Evolutionary conservation across 176 grass and related monocot genomes (phyloP), one percentile per base, ranked within the genome.

Genomic region (Carex parvula): DNA sequence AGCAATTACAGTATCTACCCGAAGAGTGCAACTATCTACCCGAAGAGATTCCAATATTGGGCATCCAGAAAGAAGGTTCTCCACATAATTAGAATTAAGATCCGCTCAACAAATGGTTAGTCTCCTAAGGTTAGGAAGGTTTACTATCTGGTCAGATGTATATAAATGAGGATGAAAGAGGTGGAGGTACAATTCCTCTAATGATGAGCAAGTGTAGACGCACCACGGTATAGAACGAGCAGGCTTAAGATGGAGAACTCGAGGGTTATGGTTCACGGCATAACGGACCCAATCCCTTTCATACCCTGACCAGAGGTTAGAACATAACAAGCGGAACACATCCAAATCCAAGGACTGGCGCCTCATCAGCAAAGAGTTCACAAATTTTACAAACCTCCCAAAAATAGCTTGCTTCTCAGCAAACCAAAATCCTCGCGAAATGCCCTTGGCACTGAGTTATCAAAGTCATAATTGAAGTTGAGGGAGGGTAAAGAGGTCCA

Each of bases 401-500:
- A 14, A 0, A n/a, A n/a, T 32, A 18, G 37, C 17, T 16, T 59
- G 0, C 5, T 0, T 59, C 16, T 59, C 1, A 1, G 0, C 15
- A 59, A 59, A 6, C 17, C 26, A 22, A n/a, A n/a, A n/a, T 18
- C 48, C n/a, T 18, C 0, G 8, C 8, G 1, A 10, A 4, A 35
- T 35, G 33, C 33, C 3, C 33, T 5, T 4, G 0, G 4, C 37
- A 0, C 4, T 5, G 4, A 39, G 4, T 39, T 0, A 6, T 50
- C 46, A 11, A 0, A 50, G 46, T 50, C 3, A 29, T 3, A 48
- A n/a, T 54, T 0, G 4, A 79, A 53, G 20, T 24, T 2, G 22
- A 79, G 53, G 9, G 21, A 55, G 10, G 50, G 12, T 54, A 79
- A n/a, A 29, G 26, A 79, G 74, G 74, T 55, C 74, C 74, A 79